Evolutionary conservation across 768 basidiomycete genomes (phyloP).

Genomic region (Dioszegia aurantiaca): DNA sequence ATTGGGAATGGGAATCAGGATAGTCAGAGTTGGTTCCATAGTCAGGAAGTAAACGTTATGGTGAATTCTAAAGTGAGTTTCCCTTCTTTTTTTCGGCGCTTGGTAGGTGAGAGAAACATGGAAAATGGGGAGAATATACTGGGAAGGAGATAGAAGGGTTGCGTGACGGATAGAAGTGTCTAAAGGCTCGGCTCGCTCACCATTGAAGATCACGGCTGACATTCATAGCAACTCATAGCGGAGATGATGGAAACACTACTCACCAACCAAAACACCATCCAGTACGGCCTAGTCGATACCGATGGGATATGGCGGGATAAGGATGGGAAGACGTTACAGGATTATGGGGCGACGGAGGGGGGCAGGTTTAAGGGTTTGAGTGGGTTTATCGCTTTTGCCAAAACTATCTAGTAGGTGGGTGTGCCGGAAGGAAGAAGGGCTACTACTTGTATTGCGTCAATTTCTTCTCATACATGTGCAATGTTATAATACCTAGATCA

Average conservation of each 20-base stretch:
- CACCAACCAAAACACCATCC: constrained; percentile 57
- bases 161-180: too few relatives aligned
- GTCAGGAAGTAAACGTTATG: constrained; percentile 68
- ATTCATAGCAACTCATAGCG: constrained; percentile 53
- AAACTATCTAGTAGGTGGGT: constrained; percentile 34
- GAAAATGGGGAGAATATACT: not conserved
- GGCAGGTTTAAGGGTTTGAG: constrained; percentile 46
- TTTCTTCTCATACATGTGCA: too few relatives aligned
- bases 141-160: not conserved
- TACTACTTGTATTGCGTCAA: not conserved
- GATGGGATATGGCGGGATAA: constrained; percentile 64
- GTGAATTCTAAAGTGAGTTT: constrained; percentile 57
- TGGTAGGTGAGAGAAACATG: too few relatives aligned
- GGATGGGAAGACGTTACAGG: constrained; percentile 54
- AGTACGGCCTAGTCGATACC: constrained; percentile 57
- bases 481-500: too few relatives aligned
- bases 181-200: too few relatives aligned
- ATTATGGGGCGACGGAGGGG: constrained; percentile 44
- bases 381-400: constrained; percentile 46
- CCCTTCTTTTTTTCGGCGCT: not conserved
- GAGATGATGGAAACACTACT: constrained; percentile 59
- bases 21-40: constrained; percentile 58
- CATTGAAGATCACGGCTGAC: not conserved
- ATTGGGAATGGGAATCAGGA: constrained; percentile 70
- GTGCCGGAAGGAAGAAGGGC: not conserved